phyloP scores from a whole-genome alignment of 2,329 filamentous ascomycete genomes.

The Cercospora citrullina region DNA sequence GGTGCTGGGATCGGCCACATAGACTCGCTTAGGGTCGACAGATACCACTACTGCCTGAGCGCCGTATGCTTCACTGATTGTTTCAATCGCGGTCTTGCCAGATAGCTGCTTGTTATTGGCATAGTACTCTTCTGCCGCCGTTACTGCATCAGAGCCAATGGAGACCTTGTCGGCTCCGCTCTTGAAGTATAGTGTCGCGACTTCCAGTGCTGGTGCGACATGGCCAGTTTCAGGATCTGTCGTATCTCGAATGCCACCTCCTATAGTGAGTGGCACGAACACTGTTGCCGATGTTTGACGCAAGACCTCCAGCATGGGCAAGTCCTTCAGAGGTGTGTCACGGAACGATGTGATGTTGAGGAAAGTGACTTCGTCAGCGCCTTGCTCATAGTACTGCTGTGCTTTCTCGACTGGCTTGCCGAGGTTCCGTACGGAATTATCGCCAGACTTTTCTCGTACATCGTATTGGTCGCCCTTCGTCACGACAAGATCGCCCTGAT shows the following conservation, averaged over 20 bases:
- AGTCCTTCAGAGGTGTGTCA: constrained; percentile 86
- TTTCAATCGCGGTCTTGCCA: constrained; percentile 89
- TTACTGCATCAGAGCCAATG: constrained; percentile 91
- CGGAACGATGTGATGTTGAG: constrained; percentile 98
- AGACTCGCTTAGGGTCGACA: constrained; percentile 89
- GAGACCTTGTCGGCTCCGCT: constrained; percentile 96
- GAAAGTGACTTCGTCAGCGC: constrained; percentile 95
- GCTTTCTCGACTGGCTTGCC: constrained; percentile 97
- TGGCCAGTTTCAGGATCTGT: constrained; percentile 79
- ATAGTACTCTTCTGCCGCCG: constrained; percentile 90
- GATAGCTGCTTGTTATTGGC: constrained; percentile 65
- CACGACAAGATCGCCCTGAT: constrained; percentile 90
- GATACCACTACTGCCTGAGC: constrained; percentile 96
- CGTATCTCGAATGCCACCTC: constrained; percentile 91
- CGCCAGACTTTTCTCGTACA: constrained; percentile 78
- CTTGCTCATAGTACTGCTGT: constrained; percentile 89
- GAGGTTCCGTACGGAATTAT: constrained; percentile 76
- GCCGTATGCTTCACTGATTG: constrained; percentile 89
- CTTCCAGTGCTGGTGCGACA: constrained; percentile 82
- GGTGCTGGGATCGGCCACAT: constrained; percentile 67
- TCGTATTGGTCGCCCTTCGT: constrained; percentile 99
- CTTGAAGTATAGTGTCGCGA: constrained; percentile 96
- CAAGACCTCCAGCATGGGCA: constrained; percentile 94
- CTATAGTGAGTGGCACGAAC: constrained; percentile 93
- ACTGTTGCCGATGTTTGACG: constrained; percentile 83